Evolutionary conservation across 148 eudicot species (phyloP), one percentile per base, ranked within the genome.

Genomic region (Amaranthus palmeri): DNA sequence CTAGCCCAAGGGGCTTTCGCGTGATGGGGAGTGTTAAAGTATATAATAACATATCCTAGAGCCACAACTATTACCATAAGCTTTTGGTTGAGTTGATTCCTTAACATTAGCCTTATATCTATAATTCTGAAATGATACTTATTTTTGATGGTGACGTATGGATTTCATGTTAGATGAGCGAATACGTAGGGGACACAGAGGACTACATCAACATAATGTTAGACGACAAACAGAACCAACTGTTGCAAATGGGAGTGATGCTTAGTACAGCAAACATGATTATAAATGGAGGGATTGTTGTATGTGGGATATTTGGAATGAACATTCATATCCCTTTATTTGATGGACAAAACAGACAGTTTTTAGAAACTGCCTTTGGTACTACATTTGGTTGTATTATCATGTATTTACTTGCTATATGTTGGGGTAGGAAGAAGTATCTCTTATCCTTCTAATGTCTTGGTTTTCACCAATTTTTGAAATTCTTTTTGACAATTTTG

Each of bases 171-270:
- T 62, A 87, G 90, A 77, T 87, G 88, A 81, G 79, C 45, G 91
- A 85, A 74, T 87, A 87, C 53, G 91, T 85, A 7, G 84, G 83
- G n/a, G 88, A 85, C 73, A 87, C 88, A 36, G 88, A 85, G 78
- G 88, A 87, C 78, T 87, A 77, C 60, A 83, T 87, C 41, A 87
- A 85, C 79, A 87, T 87, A 53, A 85, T 87, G 91, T 65, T 85
- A 74, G 88, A 85, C 49, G 88, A 87, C 69, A 85, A 87, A 70
- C 88, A 82, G 62, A 87, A 87, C 74, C 87, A 87, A 77, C 76
- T 87, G 58, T 73, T 87, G 40, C 84, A 87, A 76, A 87, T 87
- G 88, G 88, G 91, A 10, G 91, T 87, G 54, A 83, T 82, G 81
- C 74, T 87, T 10, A 80, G 84, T 59, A 80, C 88, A 4, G 81